Conservation (phyloP, 192 early-diverging fungal genomes). For the Linnemannia elongata region DNA sequence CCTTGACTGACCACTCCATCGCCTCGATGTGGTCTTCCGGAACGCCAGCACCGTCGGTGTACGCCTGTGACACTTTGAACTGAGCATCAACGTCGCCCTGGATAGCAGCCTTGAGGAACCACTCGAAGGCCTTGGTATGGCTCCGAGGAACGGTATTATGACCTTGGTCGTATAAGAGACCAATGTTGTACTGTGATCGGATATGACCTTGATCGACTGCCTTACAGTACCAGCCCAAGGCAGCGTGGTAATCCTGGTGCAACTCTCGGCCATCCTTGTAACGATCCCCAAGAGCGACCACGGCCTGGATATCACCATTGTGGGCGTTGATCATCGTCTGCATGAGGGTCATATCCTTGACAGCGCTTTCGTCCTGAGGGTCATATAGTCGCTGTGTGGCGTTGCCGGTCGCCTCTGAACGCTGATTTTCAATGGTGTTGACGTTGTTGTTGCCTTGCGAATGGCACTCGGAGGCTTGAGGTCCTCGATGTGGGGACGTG, state of each 20-base stretch:
- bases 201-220: neutral
- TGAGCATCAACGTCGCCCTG: neutral
- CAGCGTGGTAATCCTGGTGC: neutral
- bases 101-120: neutral
- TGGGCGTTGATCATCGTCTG: neutral
- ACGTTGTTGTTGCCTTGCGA: too few species aligned
- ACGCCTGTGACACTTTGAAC: neutral
- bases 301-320: neutral
- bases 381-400: too few species aligned
- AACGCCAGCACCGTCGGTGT: neutral
- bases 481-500: too few species aligned
- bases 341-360: neutral
- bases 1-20: neutral
- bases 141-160: neutral
- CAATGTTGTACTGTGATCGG: neutral
- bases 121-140: neutral
- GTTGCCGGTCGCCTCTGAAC: too few species aligned
- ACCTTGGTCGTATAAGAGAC: neutral
- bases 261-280: neutral
- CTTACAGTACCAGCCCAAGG: neutral
- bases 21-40: neutral
- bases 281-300: neutral
- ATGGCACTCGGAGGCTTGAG: too few species aligned
- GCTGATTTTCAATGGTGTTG: too few species aligned
- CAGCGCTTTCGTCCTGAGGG: too few species aligned